Conservation (phyloP, 371 early-diverging fungal genomes). For the Haplosporangium sp. region DNA sequence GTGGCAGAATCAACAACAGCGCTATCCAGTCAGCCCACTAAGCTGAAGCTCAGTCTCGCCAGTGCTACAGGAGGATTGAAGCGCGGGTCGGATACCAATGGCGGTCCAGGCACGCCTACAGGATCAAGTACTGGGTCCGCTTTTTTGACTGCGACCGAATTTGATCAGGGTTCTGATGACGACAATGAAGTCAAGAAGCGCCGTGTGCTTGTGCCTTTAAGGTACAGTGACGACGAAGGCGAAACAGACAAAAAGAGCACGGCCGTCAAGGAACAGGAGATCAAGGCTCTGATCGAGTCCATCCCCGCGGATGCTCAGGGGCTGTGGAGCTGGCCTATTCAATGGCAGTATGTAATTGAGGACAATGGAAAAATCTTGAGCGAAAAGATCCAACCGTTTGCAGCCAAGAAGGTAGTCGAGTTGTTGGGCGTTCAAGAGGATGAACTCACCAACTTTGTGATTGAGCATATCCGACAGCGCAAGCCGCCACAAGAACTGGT, state of each 20-base stretch:
- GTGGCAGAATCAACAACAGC: constrained; percentile 2
- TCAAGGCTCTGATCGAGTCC: constrained; percentile 73
- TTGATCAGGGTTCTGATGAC: constrained; percentile 66
- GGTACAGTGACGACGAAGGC: constrained; percentile 66
- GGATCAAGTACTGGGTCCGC: constrained; percentile 23
- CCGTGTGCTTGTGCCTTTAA: constrained; percentile 71
- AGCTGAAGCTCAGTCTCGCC: constrained; percentile 61
- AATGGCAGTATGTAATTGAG: constrained; percentile 82
- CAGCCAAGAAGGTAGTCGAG: constrained; percentile 82
- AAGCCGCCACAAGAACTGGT: constrained; percentile 68
- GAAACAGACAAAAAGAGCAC: constrained; percentile 52
- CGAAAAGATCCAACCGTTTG: constrained; percentile 78
- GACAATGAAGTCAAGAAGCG: constrained; percentile 68
- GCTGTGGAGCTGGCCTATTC: constrained; percentile 79
- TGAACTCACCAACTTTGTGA: constrained; percentile 76
- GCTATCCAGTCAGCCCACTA: constrained; percentile 54
- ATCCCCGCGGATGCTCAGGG: constrained; percentile 86
- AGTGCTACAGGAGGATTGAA: constrained; percentile 26
- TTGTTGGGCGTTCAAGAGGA: constrained; percentile 79
- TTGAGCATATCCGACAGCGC: constrained; percentile 70
- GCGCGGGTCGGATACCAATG: constrained; percentile 19
- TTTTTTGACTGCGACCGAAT: constrained; percentile 57
- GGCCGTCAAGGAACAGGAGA: constrained; percentile 29
- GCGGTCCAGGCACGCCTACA: constrained; percentile 19
- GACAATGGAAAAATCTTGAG: constrained; percentile 69